phyloP scores from a whole-genome alignment of 2,329 filamentous ascomycete species.

The Colletotrichum viniferum region DNA sequence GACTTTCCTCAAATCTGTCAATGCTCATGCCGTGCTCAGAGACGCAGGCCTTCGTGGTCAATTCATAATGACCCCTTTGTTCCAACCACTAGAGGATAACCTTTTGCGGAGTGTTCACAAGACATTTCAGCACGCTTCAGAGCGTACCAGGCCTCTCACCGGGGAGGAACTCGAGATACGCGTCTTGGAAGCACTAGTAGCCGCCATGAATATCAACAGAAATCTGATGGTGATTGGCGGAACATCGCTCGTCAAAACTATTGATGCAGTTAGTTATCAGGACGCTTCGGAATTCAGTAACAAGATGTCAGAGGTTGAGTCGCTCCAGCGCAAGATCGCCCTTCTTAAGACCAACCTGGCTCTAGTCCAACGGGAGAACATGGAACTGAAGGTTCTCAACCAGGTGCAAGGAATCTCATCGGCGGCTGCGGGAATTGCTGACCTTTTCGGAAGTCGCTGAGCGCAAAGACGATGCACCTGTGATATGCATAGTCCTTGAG shows the following conservation, averaged over 20 bases:
- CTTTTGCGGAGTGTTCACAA: not conserved
- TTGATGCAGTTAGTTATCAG: not conserved
- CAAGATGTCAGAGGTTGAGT: not conserved
- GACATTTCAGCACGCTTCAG: not conserved
- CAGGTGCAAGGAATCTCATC: not conserved
- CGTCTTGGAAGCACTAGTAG: not conserved
- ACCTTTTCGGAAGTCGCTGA: not conserved
- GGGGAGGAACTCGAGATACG: not conserved
- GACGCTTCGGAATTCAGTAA: not conserved
- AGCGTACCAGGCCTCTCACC: not conserved
- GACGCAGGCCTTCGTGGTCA: not conserved
- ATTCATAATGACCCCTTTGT: not conserved
- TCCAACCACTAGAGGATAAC: not conserved
- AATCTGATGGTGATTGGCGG: not conserved
- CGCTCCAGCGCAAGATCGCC: not conserved
- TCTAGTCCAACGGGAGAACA: not conserved
- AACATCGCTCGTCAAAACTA: not conserved
- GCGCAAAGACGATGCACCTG: not conserved
- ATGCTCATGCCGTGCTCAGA: not conserved
- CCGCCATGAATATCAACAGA: not conserved
- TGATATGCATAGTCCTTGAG: not conserved
- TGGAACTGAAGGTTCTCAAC: not conserved
- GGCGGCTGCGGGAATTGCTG: not conserved
- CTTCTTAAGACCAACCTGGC: not conserved
- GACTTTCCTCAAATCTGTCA: not conserved